Evolutionary conservation across 164 flowering plant species (phyloP), one percentile per base, ranked within the genome.

Genomic region (Chimonanthus salicifolius): DNA sequence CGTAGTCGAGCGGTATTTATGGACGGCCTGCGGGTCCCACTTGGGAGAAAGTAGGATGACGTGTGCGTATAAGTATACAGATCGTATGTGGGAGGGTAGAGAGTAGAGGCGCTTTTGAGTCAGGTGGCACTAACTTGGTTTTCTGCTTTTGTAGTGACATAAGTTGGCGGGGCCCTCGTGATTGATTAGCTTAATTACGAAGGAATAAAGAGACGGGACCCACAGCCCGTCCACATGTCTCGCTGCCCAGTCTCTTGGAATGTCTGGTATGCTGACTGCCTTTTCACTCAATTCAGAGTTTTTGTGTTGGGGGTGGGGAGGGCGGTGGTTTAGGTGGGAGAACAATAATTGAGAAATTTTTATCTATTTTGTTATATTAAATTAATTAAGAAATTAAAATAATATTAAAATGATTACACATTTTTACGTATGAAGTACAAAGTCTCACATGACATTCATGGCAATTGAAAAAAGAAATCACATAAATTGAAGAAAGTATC

Each of bases 41-140:
- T 21, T 49, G 73, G 2, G 0, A 2, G 49, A 7, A 50, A 60
- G 60, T 3, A 47, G 11, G 21, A 8, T 6, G 50, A 9, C 76
- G 16, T 44, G 3, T 16, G 54, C 60, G 33, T 4, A 68, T 48
- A 11, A 13, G 51, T n/a, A 47, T 58, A 58, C 47, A 10, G 49
- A 67, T 7, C 49, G 66, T 74, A 18, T 71, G 78, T 8, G 11
- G 45, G 49, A 2, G 47, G 21, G 51, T 5, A 13, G 20, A 2
- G 5, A 1, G 43, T 47, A 18, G 58, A 4, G 68, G 2, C 5
- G 11, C 62, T 82, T 86, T 84, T 82, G 87, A 83, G 92, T 88
- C 89, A 86, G 79, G 78, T 50, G 76, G 84, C 94, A 88, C 90
- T 82, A 77, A 48, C 60, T 74, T 74, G 82, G 76, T 83, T 75